Evolutionary conservation across 2,329 filamentous ascomycete genomes (phyloP).

Genomic region (Epichloe scottii): DNA sequence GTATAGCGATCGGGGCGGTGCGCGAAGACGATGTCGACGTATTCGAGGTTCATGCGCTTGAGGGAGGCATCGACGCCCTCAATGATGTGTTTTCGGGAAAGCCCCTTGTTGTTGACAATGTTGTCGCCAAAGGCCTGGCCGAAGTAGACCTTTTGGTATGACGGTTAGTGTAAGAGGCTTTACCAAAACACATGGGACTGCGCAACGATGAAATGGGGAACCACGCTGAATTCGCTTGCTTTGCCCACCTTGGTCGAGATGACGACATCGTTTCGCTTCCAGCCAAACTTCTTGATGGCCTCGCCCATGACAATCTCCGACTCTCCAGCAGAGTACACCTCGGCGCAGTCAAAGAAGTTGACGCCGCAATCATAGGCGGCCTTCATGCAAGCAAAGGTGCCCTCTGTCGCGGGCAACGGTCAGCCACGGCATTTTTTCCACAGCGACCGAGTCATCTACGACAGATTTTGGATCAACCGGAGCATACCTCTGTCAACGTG

Average conservation of each 20-base stretch:
- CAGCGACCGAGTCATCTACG: neutral
- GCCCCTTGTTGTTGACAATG: slow-evolving; percentile 52
- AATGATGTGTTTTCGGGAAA: slow-evolving; percentile 57
- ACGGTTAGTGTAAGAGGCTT: neutral
- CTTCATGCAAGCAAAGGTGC: slow-evolving; percentile 47
- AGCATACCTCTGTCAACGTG: slow-evolving; percentile 51
- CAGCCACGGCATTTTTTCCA: neutral
- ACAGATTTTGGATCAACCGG: neutral
- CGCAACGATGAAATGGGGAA: too few relatives aligned
- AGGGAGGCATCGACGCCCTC: slow-evolving; percentile 51
- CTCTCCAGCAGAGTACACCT: slow-evolving; percentile 44
- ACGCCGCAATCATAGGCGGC: slow-evolving; percentile 46
- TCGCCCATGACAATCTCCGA: slow-evolving; percentile 52
- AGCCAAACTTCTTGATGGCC: slow-evolving; percentile 46
- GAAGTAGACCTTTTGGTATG: slow-evolving; percentile 45
- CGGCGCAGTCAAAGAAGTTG: slow-evolving; percentile 52
- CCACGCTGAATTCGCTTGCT: neutral
- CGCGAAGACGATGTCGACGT: slow-evolving; percentile 58
- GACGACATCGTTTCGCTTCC: slow-evolving; percentile 49
- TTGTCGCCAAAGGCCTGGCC: slow-evolving; percentile 47
- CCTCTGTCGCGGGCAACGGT: slow-evolving; percentile 13
- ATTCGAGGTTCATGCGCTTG: slow-evolving; percentile 41
- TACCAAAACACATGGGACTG: neutral
- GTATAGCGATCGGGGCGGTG: slow-evolving; percentile 56
- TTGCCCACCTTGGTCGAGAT: slow-evolving; percentile 43